A percentile compares a stretch with the other conserved stretches of the same genome.
Conservation (phyloP, 805 yeast genomes). For the Pichia membranifaciens region DNA sequence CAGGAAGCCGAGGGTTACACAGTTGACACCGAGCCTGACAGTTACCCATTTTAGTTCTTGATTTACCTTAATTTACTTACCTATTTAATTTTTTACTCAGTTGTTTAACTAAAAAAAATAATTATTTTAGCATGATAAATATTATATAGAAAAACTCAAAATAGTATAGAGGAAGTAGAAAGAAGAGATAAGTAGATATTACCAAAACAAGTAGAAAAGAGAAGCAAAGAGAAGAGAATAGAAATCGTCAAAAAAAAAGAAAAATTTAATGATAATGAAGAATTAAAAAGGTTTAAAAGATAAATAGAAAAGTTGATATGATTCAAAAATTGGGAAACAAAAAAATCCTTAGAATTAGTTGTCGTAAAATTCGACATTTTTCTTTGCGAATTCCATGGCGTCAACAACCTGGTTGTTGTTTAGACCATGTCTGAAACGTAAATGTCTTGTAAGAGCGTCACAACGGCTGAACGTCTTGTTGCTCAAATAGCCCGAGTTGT, state of each 20-base stretch:
- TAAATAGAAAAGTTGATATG: not conserved
- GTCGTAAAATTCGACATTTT: constrained; percentile 58
- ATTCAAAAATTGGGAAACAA: not conserved
- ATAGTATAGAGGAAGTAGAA: too few relatives aligned
- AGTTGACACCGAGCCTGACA: constrained; percentile 34
- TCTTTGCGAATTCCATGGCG: constrained; percentile 70
- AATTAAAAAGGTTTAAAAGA: too few relatives aligned
- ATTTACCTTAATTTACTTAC: not conserved
- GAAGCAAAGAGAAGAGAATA: not conserved
- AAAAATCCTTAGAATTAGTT: constrained; percentile 3
- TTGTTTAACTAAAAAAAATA: too few relatives aligned
- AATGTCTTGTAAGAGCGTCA: constrained; percentile 91
- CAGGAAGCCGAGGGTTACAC: constrained; percentile 41
- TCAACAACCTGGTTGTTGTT: constrained; percentile 61
- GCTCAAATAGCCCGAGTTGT: constrained; percentile 26
- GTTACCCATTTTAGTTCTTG: constrained; percentile 36
- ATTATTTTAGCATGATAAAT: too few relatives aligned
- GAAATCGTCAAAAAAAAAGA: not conserved
- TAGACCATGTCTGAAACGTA: constrained; percentile 82
- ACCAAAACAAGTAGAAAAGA: not conserved
- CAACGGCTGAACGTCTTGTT: constrained; percentile 82
- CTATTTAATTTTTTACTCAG: not conserved
- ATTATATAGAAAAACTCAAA: too few relatives aligned
- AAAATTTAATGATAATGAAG: not conserved
- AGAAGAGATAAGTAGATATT: too few relatives aligned